Percentiles rank a stretch among this genome's conserved stretches.
Conservation (phyloP, 2,329 filamentous ascomycete species). For the Xylariaceae sp. region DNA sequence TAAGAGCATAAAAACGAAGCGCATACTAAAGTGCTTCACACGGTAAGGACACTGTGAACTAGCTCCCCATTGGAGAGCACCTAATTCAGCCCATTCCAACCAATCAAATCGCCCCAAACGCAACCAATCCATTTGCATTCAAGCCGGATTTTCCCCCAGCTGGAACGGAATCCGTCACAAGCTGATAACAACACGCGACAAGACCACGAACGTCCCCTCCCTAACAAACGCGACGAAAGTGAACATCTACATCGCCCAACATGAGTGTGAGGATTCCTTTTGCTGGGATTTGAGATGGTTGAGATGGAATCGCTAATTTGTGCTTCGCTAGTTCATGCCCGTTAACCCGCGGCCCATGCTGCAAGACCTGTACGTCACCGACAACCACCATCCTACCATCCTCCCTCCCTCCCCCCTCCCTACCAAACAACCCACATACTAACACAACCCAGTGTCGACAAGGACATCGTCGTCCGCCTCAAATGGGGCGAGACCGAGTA, state of each 20-base stretch:
- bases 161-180: constrained; percentile 2
- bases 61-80: too few relatives aligned
- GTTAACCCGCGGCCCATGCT: constrained; percentile 96
- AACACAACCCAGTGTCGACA: constrained; percentile 62
- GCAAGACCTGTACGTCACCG: constrained; percentile 67
- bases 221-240: constrained; percentile 12
- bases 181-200: constrained; percentile 14
- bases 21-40: neutral
- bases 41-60: neutral
- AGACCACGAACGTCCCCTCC: constrained; percentile 3
- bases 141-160: constrained; percentile 7
- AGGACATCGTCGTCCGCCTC: constrained; percentile 82
- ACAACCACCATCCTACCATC: neutral
- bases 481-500: constrained; percentile 99
- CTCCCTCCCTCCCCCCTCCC: constrained; percentile 2
- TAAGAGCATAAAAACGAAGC: neutral
- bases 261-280: constrained; percentile 33
- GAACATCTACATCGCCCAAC: constrained; percentile 21
- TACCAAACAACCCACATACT: too few relatives aligned
- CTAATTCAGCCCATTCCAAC: neutral
- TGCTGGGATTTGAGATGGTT: too few relatives aligned
- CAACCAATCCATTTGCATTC: neutral
- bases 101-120: constrained; percentile 8
- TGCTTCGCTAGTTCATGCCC: constrained; percentile 66
- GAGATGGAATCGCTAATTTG: constrained; percentile 8